Conservation (phyloP, 2,329 filamentous ascomycete genomes). For the Berkeleyomyces basicola region DNA sequence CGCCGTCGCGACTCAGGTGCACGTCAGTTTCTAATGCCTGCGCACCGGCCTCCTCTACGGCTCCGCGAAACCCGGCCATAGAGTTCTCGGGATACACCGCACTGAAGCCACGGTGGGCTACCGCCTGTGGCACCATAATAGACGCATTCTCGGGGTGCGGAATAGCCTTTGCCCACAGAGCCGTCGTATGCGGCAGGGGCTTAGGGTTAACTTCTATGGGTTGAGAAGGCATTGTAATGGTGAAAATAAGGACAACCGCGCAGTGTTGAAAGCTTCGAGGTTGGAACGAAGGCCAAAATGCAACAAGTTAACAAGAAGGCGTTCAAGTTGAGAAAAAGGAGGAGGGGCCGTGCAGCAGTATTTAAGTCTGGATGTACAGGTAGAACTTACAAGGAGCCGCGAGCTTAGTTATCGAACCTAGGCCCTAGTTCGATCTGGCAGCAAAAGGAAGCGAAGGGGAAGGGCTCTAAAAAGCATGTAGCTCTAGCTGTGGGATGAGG, state of each 20-base stretch:
- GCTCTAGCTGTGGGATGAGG: not conserved
- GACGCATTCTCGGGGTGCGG: conserved; percentile 14
- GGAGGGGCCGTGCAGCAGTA: too few relatives aligned
- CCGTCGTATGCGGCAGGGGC: conserved; percentile 12
- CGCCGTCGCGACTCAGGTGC: conserved; percentile 64
- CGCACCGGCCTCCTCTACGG: conserved; percentile 49
- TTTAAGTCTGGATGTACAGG: too few relatives aligned
- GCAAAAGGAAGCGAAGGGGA: too few relatives aligned
- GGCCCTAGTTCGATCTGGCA: too few relatives aligned
- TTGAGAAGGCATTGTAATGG: not conserved
- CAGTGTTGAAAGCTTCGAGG: too few relatives aligned
- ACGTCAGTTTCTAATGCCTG: conserved; percentile 81
- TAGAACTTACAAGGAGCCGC: too few relatives aligned
- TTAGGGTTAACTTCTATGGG: not conserved
- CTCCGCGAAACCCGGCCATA: conserved; percentile 59
- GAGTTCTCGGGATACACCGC: conserved; percentile 71
- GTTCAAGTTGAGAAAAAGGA: too few relatives aligned
- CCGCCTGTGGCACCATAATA: conserved; percentile 44
- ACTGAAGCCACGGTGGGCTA: conserved; percentile 68
- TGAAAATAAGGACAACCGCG: too few relatives aligned
- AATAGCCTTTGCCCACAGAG: conserved; percentile 22
- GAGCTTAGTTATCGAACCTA: too few relatives aligned
- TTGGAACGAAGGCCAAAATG: not conserved
- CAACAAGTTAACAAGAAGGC: not conserved
- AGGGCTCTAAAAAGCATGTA: too few relatives aligned